Percentiles rank a stretch among this genome's conserved stretches.
Conservation (phyloP, 495 filamentous ascomycete species). For the Rostrohypoxylon terebratum region DNA sequence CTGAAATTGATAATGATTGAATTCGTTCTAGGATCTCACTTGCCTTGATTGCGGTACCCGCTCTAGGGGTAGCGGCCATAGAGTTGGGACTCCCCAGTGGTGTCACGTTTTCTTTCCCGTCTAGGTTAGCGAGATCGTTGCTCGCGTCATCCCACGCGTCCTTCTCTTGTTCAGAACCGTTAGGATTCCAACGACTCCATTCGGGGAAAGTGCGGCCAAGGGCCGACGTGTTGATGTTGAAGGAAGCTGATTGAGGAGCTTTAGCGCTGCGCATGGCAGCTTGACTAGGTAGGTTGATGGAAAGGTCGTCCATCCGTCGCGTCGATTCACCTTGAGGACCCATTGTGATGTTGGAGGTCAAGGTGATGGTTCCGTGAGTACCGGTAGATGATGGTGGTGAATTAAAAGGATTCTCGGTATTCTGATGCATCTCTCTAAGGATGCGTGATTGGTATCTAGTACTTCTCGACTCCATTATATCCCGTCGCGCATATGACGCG, state of each 20-base stretch:
- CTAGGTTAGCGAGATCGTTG: slow-evolving; percentile 24
- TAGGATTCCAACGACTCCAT: slow-evolving; percentile 55
- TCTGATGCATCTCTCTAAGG: slow-evolving; percentile 54
- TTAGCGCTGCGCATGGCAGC: slow-evolving; percentile 29
- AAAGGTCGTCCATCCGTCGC: slow-evolving; percentile 48
- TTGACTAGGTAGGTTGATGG: slow-evolving; percentile 35
- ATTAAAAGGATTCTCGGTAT: slow-evolving; percentile 60
- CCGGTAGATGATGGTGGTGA: slow-evolving; percentile 65
- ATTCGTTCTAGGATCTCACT: slow-evolving; percentile 10
- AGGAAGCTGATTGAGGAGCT: slow-evolving; percentile 27
- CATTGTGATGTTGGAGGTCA: slow-evolving; percentile 61
- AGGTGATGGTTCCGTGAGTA: slow-evolving; percentile 63
- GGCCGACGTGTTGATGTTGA: slow-evolving; percentile 69
- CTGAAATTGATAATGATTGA: neutral
- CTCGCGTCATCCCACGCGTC: slow-evolving; percentile 42
- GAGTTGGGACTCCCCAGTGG: slow-evolving; percentile 44
- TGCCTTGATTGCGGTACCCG: slow-evolving; percentile 27
- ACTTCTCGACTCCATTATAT: slow-evolving; percentile 45
- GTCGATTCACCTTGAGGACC: slow-evolving; percentile 61
- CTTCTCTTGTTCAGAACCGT: slow-evolving; percentile 38
- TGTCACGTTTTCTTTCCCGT: slow-evolving; percentile 56
- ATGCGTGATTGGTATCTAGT: slow-evolving; percentile 52
- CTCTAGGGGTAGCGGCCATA: slow-evolving; percentile 28
- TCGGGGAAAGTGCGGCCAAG: slow-evolving; percentile 73
- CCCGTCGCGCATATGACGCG: slow-evolving; percentile 33